Conservation (phyloP, 805 yeast genomes). For the Lipomyces chichibuensis region DNA sequence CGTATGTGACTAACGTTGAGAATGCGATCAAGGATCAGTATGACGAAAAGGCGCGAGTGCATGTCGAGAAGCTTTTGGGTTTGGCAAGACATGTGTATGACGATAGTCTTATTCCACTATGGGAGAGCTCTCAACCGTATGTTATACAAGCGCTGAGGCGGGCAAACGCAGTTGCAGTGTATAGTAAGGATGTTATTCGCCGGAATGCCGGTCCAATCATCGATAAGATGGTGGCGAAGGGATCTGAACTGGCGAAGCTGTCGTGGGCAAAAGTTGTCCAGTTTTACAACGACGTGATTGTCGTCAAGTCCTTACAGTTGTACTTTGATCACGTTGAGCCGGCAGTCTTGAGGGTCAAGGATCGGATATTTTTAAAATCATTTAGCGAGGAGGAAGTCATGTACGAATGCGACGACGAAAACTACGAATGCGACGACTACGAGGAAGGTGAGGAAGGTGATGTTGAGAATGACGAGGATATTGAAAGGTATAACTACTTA, state of each 20-base stretch:
- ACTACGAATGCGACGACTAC: constrained; percentile 1
- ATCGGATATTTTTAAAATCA: neutral
- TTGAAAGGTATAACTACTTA: neutral
- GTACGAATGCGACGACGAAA: neutral
- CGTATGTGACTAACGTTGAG: neutral
- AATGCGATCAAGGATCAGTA: neutral
- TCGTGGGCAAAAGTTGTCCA: neutral
- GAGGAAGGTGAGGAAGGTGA: constrained; percentile 8
- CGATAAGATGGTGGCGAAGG: neutral
- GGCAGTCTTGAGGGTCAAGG: constrained; percentile 4
- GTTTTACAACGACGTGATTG: constrained; percentile 9
- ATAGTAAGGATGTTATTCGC: constrained; percentile 5
- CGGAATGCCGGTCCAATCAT: constrained; percentile 1
- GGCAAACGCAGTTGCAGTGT: neutral
- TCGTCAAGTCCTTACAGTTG: neutral
- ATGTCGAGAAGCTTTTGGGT: constrained; percentile 4
- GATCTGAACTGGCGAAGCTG: neutral
- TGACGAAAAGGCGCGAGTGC: constrained; percentile 4
- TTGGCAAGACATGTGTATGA: neutral
- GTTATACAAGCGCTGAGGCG: neutral
- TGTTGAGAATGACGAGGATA: constrained; percentile 5
- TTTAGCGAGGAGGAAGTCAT: neutral
- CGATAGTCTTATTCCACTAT: neutral
- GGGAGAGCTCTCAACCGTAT: constrained; percentile 7
- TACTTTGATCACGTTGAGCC: constrained; percentile 7